Evolutionary conservation across 139 green algal species (phyloP).

Genomic region (Coelastrella sp.): DNA sequence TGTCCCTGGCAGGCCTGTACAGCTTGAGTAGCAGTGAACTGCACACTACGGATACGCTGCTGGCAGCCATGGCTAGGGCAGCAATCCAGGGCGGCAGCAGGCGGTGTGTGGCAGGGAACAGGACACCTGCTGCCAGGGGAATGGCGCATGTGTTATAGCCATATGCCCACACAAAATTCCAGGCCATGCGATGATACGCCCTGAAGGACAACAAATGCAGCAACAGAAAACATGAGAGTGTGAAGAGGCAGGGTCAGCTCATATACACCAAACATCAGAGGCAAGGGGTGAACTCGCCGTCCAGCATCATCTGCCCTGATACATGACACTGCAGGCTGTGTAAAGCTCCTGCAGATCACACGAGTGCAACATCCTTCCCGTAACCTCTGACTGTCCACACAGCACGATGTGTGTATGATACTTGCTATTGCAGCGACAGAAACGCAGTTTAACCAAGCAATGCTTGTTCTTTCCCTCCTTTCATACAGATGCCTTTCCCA

Average conservation of each 20-base stretch:
- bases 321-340: too few species aligned
- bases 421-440: too few species aligned
- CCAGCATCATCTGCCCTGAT: too few species aligned
- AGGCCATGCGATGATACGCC: slow-evolving; percentile 76
- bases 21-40: slow-evolving; percentile 78
- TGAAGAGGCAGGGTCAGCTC: not conserved
- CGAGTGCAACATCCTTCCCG: too few species aligned
- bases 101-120: slow-evolving; percentile 75
- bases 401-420: too few species aligned
- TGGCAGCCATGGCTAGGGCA: slow-evolving; percentile 89
- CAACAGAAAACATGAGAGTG: not conserved
- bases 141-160: slow-evolving; percentile 43
- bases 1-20: not conserved
- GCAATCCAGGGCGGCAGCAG: slow-evolving; percentile 94
- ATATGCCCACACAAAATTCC: slow-evolving; percentile 86
- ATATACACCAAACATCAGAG: not conserved
- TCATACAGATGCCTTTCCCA: too few species aligned
- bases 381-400: too few species aligned
- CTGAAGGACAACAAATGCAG: slow-evolving; percentile 11
- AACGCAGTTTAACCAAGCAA: too few species aligned
- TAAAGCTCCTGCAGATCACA: too few species aligned
- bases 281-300: too few species aligned
- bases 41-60: slow-evolving; percentile 85
- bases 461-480: too few species aligned
- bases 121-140: slow-evolving; percentile 40